phyloP scores from a whole-genome alignment of 345 rosid genomes.

The Euphorbia tirucalli region DNA sequence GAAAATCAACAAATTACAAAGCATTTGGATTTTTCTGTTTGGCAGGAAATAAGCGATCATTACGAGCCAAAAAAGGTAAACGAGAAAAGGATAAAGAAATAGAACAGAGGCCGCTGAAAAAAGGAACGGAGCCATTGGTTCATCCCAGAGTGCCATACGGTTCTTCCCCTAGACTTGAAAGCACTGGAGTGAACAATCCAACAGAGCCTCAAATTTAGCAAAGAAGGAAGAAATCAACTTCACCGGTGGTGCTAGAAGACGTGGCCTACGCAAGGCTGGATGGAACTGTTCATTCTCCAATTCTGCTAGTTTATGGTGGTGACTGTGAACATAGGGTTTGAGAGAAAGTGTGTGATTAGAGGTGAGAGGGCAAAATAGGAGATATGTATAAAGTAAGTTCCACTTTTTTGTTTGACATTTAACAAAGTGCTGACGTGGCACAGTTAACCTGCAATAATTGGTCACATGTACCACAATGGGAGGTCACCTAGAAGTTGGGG shows the following conservation, averaged over 20 bases:
- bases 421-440: too few species aligned
- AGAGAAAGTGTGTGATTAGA: too few species aligned
- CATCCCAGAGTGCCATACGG: constrained; percentile 43
- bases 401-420: too few species aligned
- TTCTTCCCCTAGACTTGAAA: constrained; percentile 44
- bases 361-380: too few species aligned
- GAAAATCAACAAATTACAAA: too few species aligned
- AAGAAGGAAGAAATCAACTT: constrained; percentile 28
- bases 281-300: too few species aligned
- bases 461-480: too few species aligned
- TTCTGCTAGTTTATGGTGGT: too few species aligned
- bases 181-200: constrained; percentile 39
- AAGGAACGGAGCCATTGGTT: constrained; percentile 36
- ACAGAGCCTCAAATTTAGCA: constrained; percentile 48
- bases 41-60: constrained; percentile 42
- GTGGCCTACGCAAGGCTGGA: constrained; percentile 55
- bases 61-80: constrained; percentile 37
- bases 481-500: too few species aligned
- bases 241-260: constrained; percentile 15
- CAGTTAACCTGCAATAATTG: too few species aligned
- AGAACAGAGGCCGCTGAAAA: constrained; percentile 19
- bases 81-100: constrained; percentile 20
- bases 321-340: too few species aligned
- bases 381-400: too few species aligned
- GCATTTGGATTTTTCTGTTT: background rate